Evolutionary conservation across 495 filamentous ascomycete genomes (phyloP).

Genomic region (Aspergillus mulundensis): DNA sequence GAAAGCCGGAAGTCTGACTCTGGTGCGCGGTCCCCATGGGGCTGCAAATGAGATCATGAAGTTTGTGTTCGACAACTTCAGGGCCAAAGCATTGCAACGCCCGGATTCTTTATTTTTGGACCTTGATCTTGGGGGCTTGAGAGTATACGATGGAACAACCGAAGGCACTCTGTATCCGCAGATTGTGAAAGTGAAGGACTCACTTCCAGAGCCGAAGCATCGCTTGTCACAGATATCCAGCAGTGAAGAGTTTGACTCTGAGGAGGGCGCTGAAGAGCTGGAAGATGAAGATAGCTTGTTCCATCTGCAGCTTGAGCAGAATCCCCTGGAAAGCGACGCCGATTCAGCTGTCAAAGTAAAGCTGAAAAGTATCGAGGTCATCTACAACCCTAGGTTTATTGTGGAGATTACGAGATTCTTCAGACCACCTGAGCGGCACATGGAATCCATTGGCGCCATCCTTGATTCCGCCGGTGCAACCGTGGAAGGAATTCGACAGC

Average conservation of each 20-base stretch:
- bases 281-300: slow-evolving; percentile 76
- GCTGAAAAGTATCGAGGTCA: slow-evolving; percentile 90
- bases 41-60: slow-evolving; percentile 74
- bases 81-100: slow-evolving; percentile 78
- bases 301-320: slow-evolving; percentile 86
- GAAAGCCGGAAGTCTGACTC: slow-evolving; percentile 87
- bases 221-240: slow-evolving; percentile 42
- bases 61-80: slow-evolving; percentile 89
- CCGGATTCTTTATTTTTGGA: slow-evolving; percentile 86
- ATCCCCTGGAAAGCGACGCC: slow-evolving; percentile 86
- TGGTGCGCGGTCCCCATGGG: slow-evolving; percentile 82
- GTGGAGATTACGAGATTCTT: slow-evolving; percentile 91
- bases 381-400: slow-evolving; percentile 92
- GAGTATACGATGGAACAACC: slow-evolving; percentile 94
- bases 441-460: slow-evolving; percentile 94
- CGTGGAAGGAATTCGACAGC: slow-evolving; percentile 87
- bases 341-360: slow-evolving; percentile 87
- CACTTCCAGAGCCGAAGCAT: slow-evolving; percentile 49
- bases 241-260: slow-evolving; percentile 59
- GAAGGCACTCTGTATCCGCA: slow-evolving; percentile 84
- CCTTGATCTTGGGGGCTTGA: slow-evolving; percentile 83
- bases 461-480: slow-evolving; percentile 94
- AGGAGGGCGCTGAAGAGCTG: slow-evolving; percentile 48
- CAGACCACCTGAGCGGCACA: slow-evolving; percentile 90
- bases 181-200: slow-evolving; percentile 92